A percentile compares a stretch with the other conserved stretches of the same genome.
Evolutionary conservation across 805 yeast genomes (phyloP).

Genomic region (Lipomyces starkeyi): DNA sequence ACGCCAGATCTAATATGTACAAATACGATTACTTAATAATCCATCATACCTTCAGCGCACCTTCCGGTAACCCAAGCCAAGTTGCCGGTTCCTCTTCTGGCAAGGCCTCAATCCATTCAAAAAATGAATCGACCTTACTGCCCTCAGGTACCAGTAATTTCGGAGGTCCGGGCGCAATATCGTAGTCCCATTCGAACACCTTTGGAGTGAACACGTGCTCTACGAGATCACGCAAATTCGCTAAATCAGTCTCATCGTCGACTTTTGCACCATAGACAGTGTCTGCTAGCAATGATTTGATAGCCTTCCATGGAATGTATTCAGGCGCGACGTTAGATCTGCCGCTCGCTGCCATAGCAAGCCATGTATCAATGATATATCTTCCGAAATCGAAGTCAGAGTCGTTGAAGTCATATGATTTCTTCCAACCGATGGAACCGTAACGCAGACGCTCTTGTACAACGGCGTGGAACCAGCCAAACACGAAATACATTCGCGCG

Average conservation of each 20-base stretch:
- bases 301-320: constrained; percentile 59
- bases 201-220: constrained; percentile 26
- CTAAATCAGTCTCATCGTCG: constrained; percentile 39
- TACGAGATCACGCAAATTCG: constrained; percentile 35
- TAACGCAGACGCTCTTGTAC: constrained; percentile 64
- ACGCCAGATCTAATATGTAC: constrained; percentile 2
- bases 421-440: constrained; percentile 66
- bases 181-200: constrained; percentile 51
- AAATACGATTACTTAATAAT: neutral
- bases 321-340: constrained; percentile 53
- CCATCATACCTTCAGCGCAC: constrained; percentile 48
- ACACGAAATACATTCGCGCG: constrained; percentile 56
- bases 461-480: constrained; percentile 75
- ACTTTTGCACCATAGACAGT: constrained; percentile 64
- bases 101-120: constrained; percentile 57
- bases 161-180: constrained; percentile 30
- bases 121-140: constrained; percentile 46
- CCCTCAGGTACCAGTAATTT: constrained; percentile 58
- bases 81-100: constrained; percentile 60
- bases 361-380: constrained; percentile 52
- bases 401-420: constrained; percentile 71
- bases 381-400: constrained; percentile 66
- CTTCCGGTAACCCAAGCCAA: constrained; percentile 60
- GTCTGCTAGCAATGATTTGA: constrained; percentile 57
- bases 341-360: constrained; percentile 44